Conservation (phyloP, 805 yeast species). For the Saccharomyces jurei region DNA sequence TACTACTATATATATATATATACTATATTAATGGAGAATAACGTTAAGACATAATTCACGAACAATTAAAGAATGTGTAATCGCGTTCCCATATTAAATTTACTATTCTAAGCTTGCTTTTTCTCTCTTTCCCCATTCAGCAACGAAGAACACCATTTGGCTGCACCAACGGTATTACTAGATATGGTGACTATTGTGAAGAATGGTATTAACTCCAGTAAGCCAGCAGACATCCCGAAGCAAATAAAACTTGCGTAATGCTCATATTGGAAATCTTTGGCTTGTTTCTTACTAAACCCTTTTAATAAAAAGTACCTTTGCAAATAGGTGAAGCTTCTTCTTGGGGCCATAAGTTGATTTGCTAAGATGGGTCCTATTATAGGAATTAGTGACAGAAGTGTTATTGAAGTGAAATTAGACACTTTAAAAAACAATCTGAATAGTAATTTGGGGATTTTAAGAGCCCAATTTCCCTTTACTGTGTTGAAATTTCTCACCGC, state of each 20-base stretch:
- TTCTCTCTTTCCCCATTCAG: neutral
- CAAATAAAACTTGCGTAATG: slow-evolving; percentile 35
- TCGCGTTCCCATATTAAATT: neutral
- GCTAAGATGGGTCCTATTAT: slow-evolving; percentile 29
- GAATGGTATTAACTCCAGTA: slow-evolving; percentile 48
- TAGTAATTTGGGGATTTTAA: slow-evolving; percentile 9
- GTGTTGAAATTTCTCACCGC: slow-evolving; percentile 1
- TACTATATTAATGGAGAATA: neutral
- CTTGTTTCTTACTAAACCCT: slow-evolving; percentile 21
- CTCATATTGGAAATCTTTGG: slow-evolving; percentile 28
- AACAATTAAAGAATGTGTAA: neutral
- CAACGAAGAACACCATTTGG: slow-evolving; percentile 45
- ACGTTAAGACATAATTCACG: no score
- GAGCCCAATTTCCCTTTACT: slow-evolving; percentile 13
- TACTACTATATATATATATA: neutral
- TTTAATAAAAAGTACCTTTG: slow-evolving; percentile 17
- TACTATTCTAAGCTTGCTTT: neutral
- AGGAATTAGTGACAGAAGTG: slow-evolving; percentile 26
- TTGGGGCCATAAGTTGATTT: slow-evolving; percentile 21
- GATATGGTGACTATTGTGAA: slow-evolving; percentile 46
- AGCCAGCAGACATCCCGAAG: slow-evolving; percentile 46
- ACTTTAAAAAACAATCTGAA: slow-evolving; percentile 6
- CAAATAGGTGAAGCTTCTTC: slow-evolving; percentile 24
- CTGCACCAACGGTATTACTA: slow-evolving; percentile 55
- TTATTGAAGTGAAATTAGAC: slow-evolving; percentile 6